Conservation (phyloP, 495 filamentous ascomycete genomes). For the Talaromyces adpressus region DNA sequence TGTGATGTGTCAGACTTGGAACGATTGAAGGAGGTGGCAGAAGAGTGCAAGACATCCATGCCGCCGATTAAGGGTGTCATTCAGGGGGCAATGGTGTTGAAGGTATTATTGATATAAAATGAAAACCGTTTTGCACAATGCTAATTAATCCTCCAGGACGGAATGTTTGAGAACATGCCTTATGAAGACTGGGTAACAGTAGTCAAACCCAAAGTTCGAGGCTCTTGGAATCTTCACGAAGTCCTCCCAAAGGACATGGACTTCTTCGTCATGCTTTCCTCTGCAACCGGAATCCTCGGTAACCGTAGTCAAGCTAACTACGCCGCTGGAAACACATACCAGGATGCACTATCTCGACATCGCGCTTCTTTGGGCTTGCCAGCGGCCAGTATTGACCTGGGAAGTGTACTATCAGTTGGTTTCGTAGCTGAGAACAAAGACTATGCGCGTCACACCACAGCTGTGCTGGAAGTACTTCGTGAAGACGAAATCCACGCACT, state of each 20-base stretch:
- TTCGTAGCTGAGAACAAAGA: slow-evolving; percentile 36
- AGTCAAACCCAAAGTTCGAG: slow-evolving; percentile 32
- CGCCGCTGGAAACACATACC: slow-evolving; percentile 41
- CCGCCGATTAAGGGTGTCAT: slow-evolving; percentile 27
- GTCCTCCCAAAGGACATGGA: slow-evolving; percentile 31
- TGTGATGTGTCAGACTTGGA: slow-evolving; percentile 25
- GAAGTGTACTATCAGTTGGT: slow-evolving; percentile 47
- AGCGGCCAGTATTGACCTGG: slow-evolving; percentile 46
- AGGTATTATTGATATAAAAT: slow-evolving; percentile 3
- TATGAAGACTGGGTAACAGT: slow-evolving; percentile 25
- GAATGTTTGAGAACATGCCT: slow-evolving; percentile 34
- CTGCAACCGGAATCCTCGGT: slow-evolving; percentile 39
- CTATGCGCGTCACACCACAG: slow-evolving; percentile 14
- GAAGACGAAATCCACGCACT: slow-evolving; percentile 20
- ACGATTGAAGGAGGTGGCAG: slow-evolving; percentile 15
- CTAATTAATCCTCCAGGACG: slow-evolving; percentile 17
- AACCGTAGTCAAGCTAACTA: slow-evolving; percentile 46
- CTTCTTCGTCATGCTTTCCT: slow-evolving; percentile 52
- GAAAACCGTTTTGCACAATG: neutral
- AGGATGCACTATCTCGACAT: slow-evolving; percentile 30
- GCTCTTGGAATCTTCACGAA: slow-evolving; percentile 48
- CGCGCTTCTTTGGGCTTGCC: slow-evolving; percentile 18
- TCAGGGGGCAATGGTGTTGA: slow-evolving; percentile 26
- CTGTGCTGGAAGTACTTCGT: slow-evolving; percentile 14
- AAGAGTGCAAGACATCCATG: slow-evolving; percentile 8